Base-by-base conservation (phyloP, 345 rosid species). In the Excoecaria cochinchinensis region DNA sequence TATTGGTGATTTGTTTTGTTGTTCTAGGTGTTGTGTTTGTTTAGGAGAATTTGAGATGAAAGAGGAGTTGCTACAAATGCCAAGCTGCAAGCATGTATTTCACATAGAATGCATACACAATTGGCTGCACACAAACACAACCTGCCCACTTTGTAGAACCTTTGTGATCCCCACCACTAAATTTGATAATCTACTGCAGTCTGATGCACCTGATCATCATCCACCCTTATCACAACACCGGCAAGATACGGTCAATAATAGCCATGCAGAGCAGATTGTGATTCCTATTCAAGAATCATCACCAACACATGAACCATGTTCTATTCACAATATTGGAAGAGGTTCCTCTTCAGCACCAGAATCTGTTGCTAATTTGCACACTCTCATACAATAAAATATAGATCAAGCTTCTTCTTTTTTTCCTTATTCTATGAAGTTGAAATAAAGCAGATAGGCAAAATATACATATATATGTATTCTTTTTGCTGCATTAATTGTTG, bases 131-230 rank as follows among this genome's bases (percentile, higher is more conserved):
- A 78, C 92, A 56, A 90, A 91, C 87, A 81, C 90, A 74, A 95
- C 99, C 22, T 95, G 97, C 69, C 97, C 99, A 48, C 97, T 95
- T 9, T 92, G 98, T 67, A 88, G 99, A 82, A 82, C 88, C 74
- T 87, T 80, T 69, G 87, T 92, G 63, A 60, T 74, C 80, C 76
- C 89, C 39, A 24, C 82, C 73, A 64, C 79, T 68, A 81, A 85
- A 67, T 71, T 67, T 60, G 72, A 40, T 16, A 60, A 46, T 55
- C 78, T 70, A 21, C 47, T 59, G n/a, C 60, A 71, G 17, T 75
- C 76, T 55, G 36, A 40, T 67, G 75, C 17, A 50, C 15, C 60
- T 22, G 38, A 31, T 8, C 31, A 55, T 38, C 21, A 24, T 52
- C 50, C 50, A 24, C 22, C 63, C 59, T 51, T 36, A 8, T 31